phyloP scores from a whole-genome alignment of 208 protist species.

The Naegleria gruberi region DNA sequence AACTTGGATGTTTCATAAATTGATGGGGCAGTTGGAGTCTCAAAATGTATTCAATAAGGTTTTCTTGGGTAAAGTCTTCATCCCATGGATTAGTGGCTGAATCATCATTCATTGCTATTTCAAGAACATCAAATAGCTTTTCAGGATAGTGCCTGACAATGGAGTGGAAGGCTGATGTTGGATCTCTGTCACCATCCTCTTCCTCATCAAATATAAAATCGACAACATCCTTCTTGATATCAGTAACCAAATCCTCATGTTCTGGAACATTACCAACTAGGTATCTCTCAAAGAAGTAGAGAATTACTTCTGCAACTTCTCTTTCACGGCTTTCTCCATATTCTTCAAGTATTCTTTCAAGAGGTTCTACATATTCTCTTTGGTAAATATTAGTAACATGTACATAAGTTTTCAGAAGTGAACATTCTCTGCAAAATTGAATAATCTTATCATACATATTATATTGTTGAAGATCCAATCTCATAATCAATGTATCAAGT shows the following conservation, averaged over 20 bases:
- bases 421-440: background rate
- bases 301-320: background rate
- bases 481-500: background rate
- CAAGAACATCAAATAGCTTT: background rate
- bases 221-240: background rate
- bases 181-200: background rate
- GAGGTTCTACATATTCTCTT: background rate
- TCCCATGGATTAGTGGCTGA: background rate
- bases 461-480: background rate
- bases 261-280: background rate
- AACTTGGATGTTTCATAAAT: background rate
- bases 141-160: background rate
- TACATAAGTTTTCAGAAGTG: background rate
- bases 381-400: background rate
- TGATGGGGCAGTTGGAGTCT: background rate
- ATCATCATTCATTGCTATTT: background rate
- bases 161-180: background rate
- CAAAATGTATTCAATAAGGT: background rate
- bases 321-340: background rate
- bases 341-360: background rate
- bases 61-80: background rate
- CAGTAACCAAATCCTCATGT: background rate
- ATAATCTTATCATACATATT: background rate
- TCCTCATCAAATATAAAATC: constrained; percentile 13
- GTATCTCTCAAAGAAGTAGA: background rate